Base-by-base conservation (phyloP, 805 yeast genomes). In the Helenozyma rhizophorensis region DNA sequence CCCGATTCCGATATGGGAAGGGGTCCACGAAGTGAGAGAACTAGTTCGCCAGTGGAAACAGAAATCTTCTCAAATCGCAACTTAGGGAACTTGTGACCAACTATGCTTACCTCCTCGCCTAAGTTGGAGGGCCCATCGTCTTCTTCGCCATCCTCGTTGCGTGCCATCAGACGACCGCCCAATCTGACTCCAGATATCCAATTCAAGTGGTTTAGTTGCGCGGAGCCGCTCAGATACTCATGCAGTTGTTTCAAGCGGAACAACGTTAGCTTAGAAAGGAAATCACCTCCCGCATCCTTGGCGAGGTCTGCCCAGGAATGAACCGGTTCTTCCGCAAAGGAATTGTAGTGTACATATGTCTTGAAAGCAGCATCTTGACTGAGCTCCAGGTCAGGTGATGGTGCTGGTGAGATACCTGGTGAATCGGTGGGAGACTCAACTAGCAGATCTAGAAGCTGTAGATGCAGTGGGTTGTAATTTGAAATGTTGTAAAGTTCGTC, bases 101-200 rank as follows among this genome's bases (percentile, higher is more conserved):
- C 87, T 12, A 76, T 66, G 42, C 94, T 82, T 2, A 93, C 88
- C 56, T 90, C 98, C 56, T 89, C 96, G 6, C 96, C 96, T 16
- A 90, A 58, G 50, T 86, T 87, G 15, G 80, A 61, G 0, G 78
- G 74, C 6, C 59, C 63, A 23, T 54, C 58, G 7, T 50, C 56
- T 11, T 53, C 60, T 7, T 47, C 50, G 11, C 25, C 21, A 4
- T 27, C 33, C 12, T 24, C 32, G 25, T 33, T 28, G 4, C 32
- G 34, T 7, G 37, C 57, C 0, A 68, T 62, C 7, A 54, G 49
- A 35, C 63, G 60, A 25, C 68, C 62, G 1, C 86, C 86, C 42
- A 90, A 76, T 36, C 88, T 69, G 6, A 90, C 95, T 32, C 97
- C 97, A 0, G 96, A 80, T 23, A 94, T 79, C 97, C 97, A 90